Base-by-base conservation (phyloP, 768 basidiomycete species). In the Podaxis pistillaris region DNA sequence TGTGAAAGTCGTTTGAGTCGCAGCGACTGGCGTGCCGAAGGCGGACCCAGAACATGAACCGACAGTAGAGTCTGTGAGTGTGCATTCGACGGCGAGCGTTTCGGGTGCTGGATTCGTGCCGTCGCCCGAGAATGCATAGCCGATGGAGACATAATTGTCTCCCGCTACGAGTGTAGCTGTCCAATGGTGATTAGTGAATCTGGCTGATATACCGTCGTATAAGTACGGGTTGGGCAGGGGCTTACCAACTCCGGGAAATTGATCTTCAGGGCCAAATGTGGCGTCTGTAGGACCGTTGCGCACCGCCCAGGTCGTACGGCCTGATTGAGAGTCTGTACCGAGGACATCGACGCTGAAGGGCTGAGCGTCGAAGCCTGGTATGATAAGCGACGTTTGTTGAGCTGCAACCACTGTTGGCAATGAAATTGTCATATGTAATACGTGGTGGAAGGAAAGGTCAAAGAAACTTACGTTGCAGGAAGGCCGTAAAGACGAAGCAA, bases 321-420 rank as follows among this genome's bases (percentile, higher is more conserved):
- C 69, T 3, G 38, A 13, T 62, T 69, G 58, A 22, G 58, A 62
- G 44, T 70, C 71, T 22, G 71, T 65, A 28, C 72, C 72, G 13
- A 69, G 56, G 36, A 72, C 67, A 56, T 73, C 69, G 3, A 70
- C 71, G 22, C 68, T 73, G n/a, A 73, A 53, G n/a, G 72, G 72
- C 49, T 71, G 70, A 28, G 71, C 65, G 56, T 73, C 72, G 57
- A 69, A 68, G 5, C 69, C 68, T 17, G 72, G 72, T 33, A 73
- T 63, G 54, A 64, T 70, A 26, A 73, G 64, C 12, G 70, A 73
- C 12, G 53, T 51, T 51, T 69, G 69, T 47, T 73, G 72, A 22
- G 65, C 70, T 36, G 63, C 53, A 49, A 61, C 70, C 68, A 56
- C 65, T 67, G 49, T 19, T n/a, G 19, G 19, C 17, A 22, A 7